Evolutionary conservation across 805 yeast species (phyloP).

Genomic region (Schizosaccharomyces cryophilus): DNA sequence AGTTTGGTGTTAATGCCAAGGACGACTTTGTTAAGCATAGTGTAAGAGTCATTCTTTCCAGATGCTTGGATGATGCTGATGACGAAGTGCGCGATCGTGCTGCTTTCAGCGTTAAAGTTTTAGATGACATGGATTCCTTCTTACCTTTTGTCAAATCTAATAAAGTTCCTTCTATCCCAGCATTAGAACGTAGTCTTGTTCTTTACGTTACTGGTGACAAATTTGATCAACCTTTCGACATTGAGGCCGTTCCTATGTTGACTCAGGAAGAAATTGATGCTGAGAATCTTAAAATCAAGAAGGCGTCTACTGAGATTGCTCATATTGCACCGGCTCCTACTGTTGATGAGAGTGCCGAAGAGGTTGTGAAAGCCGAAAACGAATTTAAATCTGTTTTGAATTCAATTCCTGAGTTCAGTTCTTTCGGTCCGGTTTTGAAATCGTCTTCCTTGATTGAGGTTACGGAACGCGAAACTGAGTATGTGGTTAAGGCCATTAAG

Average conservation of each 20-base stretch:
- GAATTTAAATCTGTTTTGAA: conserved; percentile 46
- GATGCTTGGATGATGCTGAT: conserved; percentile 23
- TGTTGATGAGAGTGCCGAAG: conserved; percentile 7
- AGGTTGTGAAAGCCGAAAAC: conserved; percentile 10
- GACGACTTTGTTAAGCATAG: conserved; percentile 44
- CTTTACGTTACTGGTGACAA: conserved; percentile 34
- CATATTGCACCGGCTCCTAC: conserved; percentile 6
- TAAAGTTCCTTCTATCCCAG: conserved; percentile 43
- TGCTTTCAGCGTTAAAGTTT: conserved; percentile 9
- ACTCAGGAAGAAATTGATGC: conserved; percentile 18
- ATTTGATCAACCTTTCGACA: conserved; percentile 40
- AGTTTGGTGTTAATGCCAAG: conserved; percentile 54
- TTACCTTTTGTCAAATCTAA: conserved; percentile 37
- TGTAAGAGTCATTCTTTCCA: conserved; percentile 46
- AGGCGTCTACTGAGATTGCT: conserved; percentile 11
- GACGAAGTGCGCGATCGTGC: conserved; percentile 3
- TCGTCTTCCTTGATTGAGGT: conserved; percentile 37
- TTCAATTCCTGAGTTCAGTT: conserved; percentile 44
- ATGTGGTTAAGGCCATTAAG: conserved; percentile 61
- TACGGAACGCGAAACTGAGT: conserved; percentile 83
- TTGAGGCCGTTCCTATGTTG: conserved; percentile 32
- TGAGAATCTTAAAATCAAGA: conserved; percentile 26
- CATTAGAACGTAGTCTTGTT: conserved; percentile 56
- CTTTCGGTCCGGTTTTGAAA: conserved; percentile 52
- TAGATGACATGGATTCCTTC: conserved; percentile 17